These are phyloP conservation scores for Podila verticillata DNA, from an alignment of 192 early-diverging fungal species.

Conservation along the genomic window DNA sequence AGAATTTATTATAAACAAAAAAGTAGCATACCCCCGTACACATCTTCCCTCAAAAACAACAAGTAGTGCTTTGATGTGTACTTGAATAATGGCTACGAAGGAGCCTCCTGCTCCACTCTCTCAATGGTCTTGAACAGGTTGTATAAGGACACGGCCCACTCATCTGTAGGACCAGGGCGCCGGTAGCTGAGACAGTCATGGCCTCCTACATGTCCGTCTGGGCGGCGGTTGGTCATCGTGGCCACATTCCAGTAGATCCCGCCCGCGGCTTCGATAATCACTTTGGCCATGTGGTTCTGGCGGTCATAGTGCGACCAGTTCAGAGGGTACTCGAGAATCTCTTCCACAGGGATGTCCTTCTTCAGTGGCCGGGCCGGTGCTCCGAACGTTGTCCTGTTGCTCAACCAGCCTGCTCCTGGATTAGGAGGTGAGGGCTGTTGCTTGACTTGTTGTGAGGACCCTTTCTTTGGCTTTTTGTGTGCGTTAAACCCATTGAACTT, in stretches of 20 bases:
- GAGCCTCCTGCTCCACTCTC: conserved; percentile 16
- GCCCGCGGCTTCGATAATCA: conserved; percentile 58
- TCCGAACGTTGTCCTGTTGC: conserved; percentile 8
- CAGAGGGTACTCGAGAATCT: conserved; percentile 33
- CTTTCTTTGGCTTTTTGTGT: neutral
- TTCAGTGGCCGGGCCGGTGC: conserved; percentile 41
- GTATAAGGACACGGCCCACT: conserved; percentile 54
- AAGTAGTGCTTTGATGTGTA: no score
- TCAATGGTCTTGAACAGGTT: conserved; percentile 42
- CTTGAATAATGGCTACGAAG: no score
- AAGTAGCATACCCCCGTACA: neutral
- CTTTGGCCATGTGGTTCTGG: conserved; percentile 61
- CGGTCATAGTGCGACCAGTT: conserved; percentile 52
- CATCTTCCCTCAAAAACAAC: neutral
- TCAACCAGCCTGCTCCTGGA: neutral
- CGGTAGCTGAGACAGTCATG: conserved; percentile 66
- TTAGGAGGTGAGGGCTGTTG: neutral
- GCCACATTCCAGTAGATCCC: conserved; percentile 63
- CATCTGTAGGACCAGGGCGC: conserved; percentile 65
- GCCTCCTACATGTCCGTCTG: conserved; percentile 65
- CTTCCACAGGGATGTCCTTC: conserved; percentile 25
- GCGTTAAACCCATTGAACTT: conserved; percentile 26
- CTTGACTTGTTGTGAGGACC: neutral
- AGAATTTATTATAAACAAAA: neutral
- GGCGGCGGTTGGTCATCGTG: conserved; percentile 50